phyloP scores from a whole-genome alignment of 225 moss, liverwort and hornwort genomes.

The Anthoceros angustus region DNA sequence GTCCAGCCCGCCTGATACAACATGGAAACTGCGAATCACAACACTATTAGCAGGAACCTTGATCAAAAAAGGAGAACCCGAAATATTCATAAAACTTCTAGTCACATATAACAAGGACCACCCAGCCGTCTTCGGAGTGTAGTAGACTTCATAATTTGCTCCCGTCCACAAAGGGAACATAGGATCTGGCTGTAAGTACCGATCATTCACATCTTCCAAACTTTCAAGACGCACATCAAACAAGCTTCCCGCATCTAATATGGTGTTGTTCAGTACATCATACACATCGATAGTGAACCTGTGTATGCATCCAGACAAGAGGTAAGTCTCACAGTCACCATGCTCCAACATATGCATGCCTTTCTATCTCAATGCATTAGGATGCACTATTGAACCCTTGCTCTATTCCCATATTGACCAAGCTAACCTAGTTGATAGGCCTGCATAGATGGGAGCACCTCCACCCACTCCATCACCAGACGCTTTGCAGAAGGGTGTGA shows the following conservation, averaged over 20 bases:
- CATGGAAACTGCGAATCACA: not conserved
- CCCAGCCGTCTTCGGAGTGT: not conserved
- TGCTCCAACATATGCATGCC: not conserved
- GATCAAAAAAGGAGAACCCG: not conserved
- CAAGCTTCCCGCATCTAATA: slow-evolving; percentile 2
- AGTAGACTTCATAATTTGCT: not conserved
- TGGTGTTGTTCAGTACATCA: not conserved
- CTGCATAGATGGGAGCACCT: slow-evolving; percentile 17
- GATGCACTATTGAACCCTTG: slow-evolving; percentile 6
- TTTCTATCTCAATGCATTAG: not conserved
- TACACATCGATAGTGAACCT: not conserved
- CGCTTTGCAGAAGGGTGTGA: slow-evolving; percentile 23
- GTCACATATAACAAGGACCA: not conserved
- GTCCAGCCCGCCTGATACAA: not conserved
- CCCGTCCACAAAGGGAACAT: slow-evolving; percentile 1
- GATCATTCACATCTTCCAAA: not conserved
- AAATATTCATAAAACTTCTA: not conserved
- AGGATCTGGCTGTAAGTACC: not conserved
- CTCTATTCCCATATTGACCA: slow-evolving; percentile 27
- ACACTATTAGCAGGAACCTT: not conserved
- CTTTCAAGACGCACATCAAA: not conserved
- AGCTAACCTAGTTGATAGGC: slow-evolving; percentile 20
- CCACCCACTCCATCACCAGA: slow-evolving; percentile 37
- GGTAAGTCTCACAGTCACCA: not conserved
- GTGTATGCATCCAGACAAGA: not conserved